These are phyloP conservation scores for Diplodia corticola DNA, from an alignment of 2,329 filamentous ascomycete genomes.

Conservation along the genomic window DNA sequence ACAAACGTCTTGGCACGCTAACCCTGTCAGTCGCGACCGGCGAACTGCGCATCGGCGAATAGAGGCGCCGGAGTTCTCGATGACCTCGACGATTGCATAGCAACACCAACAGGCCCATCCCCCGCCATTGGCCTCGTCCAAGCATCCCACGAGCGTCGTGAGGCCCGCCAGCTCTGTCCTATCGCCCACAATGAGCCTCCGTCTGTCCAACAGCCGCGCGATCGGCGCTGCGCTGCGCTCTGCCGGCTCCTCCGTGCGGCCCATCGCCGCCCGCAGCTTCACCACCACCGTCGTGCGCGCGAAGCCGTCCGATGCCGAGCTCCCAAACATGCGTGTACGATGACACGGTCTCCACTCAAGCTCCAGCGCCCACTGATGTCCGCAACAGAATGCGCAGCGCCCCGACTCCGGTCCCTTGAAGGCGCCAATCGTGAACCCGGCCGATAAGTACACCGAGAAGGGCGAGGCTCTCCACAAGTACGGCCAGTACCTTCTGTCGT, in stretches of 20 bases:
- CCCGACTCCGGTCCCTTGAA: conserved; percentile 59
- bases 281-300: conserved; percentile 43
- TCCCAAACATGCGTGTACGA: conserved; percentile 50
- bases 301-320: conserved; percentile 47
- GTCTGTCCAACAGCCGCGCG: conserved; percentile 42
- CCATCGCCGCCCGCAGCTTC: conserved; percentile 43
- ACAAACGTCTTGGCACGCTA: conserved; percentile 5
- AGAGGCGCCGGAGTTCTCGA: conserved; percentile 9
- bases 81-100: conserved; percentile 21
- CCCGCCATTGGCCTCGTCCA: conserved; percentile 13
- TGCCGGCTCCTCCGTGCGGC: conserved; percentile 33
- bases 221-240: conserved; percentile 41
- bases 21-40: neutral
- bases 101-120: neutral
- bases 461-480: conserved; percentile 88
- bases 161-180: conserved; percentile 27
- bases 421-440: conserved; percentile 81
- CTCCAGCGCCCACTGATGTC: conserved; percentile 28
- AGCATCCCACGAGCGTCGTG: conserved; percentile 30
- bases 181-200: conserved; percentile 41
- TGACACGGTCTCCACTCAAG: no score
- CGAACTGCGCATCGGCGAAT: conserved; percentile 2
- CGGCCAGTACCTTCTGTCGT: conserved; percentile 94
- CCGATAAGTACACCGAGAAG: conserved; percentile 89
- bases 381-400: conserved; percentile 44